Evolutionary conservation across 2,329 filamentous ascomycete genomes (phyloP).

Genomic region (Fusarium sp.): DNA sequence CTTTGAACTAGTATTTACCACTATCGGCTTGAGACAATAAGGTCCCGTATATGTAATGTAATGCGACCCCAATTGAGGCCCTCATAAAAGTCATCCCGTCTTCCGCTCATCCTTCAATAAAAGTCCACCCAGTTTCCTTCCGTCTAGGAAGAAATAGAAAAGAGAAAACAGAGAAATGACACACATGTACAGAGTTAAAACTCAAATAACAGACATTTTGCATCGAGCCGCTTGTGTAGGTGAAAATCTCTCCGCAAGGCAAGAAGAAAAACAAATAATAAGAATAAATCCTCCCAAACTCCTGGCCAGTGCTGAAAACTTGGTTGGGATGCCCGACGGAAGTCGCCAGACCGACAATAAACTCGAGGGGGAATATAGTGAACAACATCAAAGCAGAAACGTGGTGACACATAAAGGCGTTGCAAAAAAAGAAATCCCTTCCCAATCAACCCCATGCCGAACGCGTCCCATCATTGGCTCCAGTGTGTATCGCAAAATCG

Average conservation of each 20-base stretch:
- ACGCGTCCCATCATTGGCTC: conserved; percentile 23
- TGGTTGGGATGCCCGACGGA: conserved; percentile 31
- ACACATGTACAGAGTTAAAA: conserved; percentile 37
- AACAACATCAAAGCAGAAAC: conserved; percentile 45
- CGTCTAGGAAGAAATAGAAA: conserved; percentile 34
- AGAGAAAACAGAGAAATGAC: conserved; percentile 31
- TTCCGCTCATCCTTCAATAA: conserved; percentile 44
- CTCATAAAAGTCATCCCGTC: conserved; percentile 48
- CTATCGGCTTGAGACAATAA: conserved; percentile 38
- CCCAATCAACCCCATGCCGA: conserved; percentile 29
- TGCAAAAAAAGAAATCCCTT: conserved; percentile 23
- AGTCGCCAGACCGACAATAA: conserved; percentile 39
- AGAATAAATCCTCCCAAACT: conserved; percentile 46
- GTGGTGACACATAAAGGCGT: conserved; percentile 45
- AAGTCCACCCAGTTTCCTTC: conserved; percentile 30
- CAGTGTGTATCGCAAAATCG: conserved; percentile 16
- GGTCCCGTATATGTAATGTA: conserved; percentile 46
- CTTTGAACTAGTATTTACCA: conserved; percentile 49
- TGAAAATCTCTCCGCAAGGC: conserved; percentile 39
- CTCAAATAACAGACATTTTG: conserved; percentile 40
- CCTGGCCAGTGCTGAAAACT: conserved; percentile 49
- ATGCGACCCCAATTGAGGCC: conserved; percentile 40
- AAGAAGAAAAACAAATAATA: conserved; percentile 24
- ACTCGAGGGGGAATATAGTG: conserved; percentile 46
- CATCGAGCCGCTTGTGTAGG: conserved; percentile 47